These are phyloP conservation scores for Hyaloperonospora arabidopsidis DNA, from an alignment of 352 stramenopile species.

Conservation along the genomic window DNA sequence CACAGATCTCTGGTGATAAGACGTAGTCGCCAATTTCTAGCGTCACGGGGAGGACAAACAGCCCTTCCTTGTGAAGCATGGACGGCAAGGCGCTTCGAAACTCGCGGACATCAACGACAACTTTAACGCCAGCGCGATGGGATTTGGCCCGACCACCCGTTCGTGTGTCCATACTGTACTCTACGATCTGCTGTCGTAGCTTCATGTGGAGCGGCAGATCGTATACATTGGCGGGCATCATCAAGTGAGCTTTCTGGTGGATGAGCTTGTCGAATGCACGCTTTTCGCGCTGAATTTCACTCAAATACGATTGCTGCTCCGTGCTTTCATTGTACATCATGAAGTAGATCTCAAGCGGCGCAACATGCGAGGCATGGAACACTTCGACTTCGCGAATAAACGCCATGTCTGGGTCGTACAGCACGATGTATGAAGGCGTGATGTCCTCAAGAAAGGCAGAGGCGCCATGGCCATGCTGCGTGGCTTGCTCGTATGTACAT, in stretches of 20 bases:
- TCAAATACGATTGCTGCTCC: conserved; percentile 94
- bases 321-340: conserved; percentile 94
- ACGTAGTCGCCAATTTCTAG: conserved; percentile 97
- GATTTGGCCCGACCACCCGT: conserved; percentile 47
- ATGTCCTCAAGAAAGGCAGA: conserved; percentile 85
- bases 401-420: conserved; percentile 92
- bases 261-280: conserved; percentile 95
- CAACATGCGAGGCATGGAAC: conserved; percentile 64
- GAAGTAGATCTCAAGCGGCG: conserved; percentile 88
- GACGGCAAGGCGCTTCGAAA: conserved; percentile 93
- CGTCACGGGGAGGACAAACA: conserved; percentile 91
- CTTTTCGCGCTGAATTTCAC: conserved; percentile 92
- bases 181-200: conserved; percentile 38
- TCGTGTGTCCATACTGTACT: conserved; percentile 81
- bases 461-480: conserved; percentile 45
- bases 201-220: conserved; percentile 78
- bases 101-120: conserved; percentile 95
- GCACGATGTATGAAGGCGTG: conserved; percentile 84
- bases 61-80: conserved; percentile 92
- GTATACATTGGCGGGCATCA: conserved; percentile 84
- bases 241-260: conserved; percentile 89
- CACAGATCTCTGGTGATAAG: conserved; percentile 93
- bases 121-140: conserved; percentile 41
- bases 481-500: conserved; percentile 76
- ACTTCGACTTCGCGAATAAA: conserved; percentile 95